Percentiles rank a stretch among this genome's conserved stretches.
Evolutionary conservation across 495 filamentous ascomycete species (phyloP).

Genomic region (Annulohypoxylon bovei): DNA sequence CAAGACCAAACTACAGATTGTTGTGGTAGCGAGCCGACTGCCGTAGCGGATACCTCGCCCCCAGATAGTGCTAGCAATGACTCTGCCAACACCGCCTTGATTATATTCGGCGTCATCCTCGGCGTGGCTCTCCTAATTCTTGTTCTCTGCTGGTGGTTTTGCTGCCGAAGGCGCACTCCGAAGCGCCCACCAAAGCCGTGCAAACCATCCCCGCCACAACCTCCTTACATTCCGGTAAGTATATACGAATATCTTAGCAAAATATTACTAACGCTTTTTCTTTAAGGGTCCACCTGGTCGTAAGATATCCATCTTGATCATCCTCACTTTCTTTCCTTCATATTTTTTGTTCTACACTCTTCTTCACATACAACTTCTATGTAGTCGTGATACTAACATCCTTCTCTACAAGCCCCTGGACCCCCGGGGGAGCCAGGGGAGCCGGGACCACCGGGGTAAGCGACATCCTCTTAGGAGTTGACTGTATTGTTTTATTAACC

Average conservation of each 20-base stretch:
- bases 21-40: not conserved
- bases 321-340: no score
- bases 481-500: not conserved
- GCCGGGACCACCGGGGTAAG: not conserved
- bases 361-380: no score
- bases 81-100: conserved; percentile 25
- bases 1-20: not conserved
- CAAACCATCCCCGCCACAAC: no score
- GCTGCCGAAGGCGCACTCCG: not conserved
- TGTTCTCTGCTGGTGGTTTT: conserved; percentile 12
- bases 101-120: conserved; percentile 35
- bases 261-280: not conserved
- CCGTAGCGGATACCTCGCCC: not conserved
- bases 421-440: not conserved
- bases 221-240: not conserved
- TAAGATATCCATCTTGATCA: not conserved
- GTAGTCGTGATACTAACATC: not conserved
- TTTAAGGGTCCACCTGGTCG: not conserved
- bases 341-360: no score
- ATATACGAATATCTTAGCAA: not conserved
- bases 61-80: conserved; percentile 1
- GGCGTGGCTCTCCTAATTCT: conserved; percentile 11
- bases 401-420: not conserved
- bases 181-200: not conserved
- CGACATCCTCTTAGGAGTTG: not conserved